These are phyloP conservation scores for Gorgonomyces haynaldii DNA, from an alignment of 192 early-diverging fungal species.

Conservation along the genomic window DNA sequence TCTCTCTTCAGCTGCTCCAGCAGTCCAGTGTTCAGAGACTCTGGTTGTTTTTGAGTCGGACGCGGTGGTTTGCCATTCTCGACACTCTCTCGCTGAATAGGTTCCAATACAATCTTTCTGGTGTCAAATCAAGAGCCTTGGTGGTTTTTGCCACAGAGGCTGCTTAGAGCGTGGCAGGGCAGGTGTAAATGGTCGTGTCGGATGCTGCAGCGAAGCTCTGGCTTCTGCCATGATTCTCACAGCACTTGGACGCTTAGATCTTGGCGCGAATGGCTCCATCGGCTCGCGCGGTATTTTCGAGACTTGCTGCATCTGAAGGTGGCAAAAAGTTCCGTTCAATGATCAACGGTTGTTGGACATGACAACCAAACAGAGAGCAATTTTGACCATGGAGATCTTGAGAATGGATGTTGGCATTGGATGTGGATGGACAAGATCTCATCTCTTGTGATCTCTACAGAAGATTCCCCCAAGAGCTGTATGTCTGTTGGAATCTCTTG, in stretches of 20 bases:
- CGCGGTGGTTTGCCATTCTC: not conserved
- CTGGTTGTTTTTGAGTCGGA: not conserved
- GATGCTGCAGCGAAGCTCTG: slow-evolving; percentile 22
- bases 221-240: slow-evolving; percentile 20
- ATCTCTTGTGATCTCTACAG: not conserved
- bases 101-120: too few relatives aligned
- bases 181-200: slow-evolving; percentile 34
- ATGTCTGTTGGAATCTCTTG: not conserved
- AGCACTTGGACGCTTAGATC: not conserved
- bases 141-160: not conserved
- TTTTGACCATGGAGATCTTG: not conserved
- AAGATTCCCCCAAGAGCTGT: not conserved
- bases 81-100: not conserved
- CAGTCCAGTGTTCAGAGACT: not conserved
- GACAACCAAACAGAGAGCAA: not conserved
- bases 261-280: not conserved
- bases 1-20: not conserved
- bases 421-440: not conserved
- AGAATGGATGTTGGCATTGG: not conserved
- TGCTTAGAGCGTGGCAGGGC: slow-evolving; percentile 4
- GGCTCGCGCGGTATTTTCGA: not conserved
- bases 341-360: not conserved
- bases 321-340: not conserved
- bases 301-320: not conserved
- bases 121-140: too few relatives aligned